Evolutionary conservation across 2,329 filamentous ascomycete genomes (phyloP).

Genomic region (Keithomyces neogunnii): DNA sequence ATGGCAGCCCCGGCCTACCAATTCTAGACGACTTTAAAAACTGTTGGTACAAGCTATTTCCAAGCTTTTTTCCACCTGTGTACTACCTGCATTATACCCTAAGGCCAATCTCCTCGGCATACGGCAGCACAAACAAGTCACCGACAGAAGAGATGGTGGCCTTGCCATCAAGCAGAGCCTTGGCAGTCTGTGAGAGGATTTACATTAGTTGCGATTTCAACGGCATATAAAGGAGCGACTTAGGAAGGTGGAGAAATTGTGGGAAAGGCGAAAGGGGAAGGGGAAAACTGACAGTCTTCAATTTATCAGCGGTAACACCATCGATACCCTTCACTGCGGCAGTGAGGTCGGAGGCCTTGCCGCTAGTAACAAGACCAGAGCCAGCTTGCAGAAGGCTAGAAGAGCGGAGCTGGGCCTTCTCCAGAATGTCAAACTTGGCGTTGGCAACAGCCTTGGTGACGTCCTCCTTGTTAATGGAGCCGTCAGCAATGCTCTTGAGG

Average conservation of each 20-base stretch:
- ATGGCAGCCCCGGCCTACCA: conserved; percentile 20
- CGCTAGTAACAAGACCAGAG: conserved; percentile 70
- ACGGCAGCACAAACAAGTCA: conserved; percentile 85
- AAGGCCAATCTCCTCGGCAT: conserved; percentile 87
- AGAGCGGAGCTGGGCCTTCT: conserved; percentile 69
- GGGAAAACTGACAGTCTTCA: conserved; percentile 65
- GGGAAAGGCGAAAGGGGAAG: too few relatives aligned
- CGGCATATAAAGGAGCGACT: conserved; percentile 14
- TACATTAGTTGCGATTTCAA: conserved; percentile 14
- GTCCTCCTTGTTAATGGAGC: conserved; percentile 72
- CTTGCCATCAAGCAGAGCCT: conserved; percentile 79
- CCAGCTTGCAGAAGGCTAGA: conserved; percentile 77
- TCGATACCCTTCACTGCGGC: conserved; percentile 73
- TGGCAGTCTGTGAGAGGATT: conserved; percentile 58
- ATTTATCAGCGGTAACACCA: conserved; percentile 70
- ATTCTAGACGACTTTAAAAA: conserved; percentile 27
- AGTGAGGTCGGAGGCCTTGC: conserved; percentile 76
- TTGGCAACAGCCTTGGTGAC: conserved; percentile 85
- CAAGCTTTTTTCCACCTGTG: conserved; percentile 11
- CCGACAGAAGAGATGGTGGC: conserved; percentile 84
- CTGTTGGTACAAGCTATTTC: conserved; percentile 35
- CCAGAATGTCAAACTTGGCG: conserved; percentile 87
- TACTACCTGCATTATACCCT: conserved; percentile 62
- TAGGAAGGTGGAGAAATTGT: neutral
- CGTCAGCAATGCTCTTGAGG: conserved; percentile 71